Conservation (phyloP, 495 filamentous ascomycete species). For the Aspergillus incahuasiensis region DNA sequence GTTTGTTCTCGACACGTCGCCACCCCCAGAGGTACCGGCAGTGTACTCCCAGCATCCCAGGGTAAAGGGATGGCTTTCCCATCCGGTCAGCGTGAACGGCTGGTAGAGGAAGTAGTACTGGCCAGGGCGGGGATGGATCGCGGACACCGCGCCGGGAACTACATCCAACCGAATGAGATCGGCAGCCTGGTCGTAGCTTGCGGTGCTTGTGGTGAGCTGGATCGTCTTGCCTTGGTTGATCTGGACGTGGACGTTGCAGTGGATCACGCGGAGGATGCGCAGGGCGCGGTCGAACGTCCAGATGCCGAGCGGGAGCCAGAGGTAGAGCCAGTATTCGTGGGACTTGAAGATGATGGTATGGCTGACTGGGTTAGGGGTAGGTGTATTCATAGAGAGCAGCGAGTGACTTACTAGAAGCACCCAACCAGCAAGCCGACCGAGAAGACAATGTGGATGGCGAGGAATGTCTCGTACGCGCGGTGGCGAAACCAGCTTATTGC, state of each 20-base stretch:
- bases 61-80: conserved; percentile 61
- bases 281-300: conserved; percentile 50
- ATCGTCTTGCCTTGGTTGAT: conserved; percentile 14
- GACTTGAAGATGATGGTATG: conserved; percentile 46
- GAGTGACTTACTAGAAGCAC: conserved; percentile 44
- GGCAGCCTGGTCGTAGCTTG: conserved; percentile 43
- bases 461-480: conserved; percentile 50
- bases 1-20: too few species aligned
- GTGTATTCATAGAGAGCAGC: background rate
- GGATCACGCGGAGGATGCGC: conserved; percentile 42
- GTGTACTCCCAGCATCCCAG: conserved; percentile 42
- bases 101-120: conserved; percentile 57
- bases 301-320: conserved; percentile 47
- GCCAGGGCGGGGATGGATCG: conserved; percentile 39
- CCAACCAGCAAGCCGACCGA: conserved; percentile 46
- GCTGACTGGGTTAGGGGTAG: conserved; percentile 21
- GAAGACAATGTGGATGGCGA: conserved; percentile 49
- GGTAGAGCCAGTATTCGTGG: conserved; percentile 45
- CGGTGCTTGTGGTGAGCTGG: conserved; percentile 27
- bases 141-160: conserved; percentile 22
- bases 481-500: conserved; percentile 46
- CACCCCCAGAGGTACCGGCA: background rate
- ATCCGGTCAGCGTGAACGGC: conserved; percentile 43
- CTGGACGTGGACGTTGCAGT: conserved; percentile 41
- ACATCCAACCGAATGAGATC: conserved; percentile 50